Evolutionary conservation across 2,329 filamentous ascomycete genomes (phyloP).

Genomic region (Xylaria sp.): DNA sequence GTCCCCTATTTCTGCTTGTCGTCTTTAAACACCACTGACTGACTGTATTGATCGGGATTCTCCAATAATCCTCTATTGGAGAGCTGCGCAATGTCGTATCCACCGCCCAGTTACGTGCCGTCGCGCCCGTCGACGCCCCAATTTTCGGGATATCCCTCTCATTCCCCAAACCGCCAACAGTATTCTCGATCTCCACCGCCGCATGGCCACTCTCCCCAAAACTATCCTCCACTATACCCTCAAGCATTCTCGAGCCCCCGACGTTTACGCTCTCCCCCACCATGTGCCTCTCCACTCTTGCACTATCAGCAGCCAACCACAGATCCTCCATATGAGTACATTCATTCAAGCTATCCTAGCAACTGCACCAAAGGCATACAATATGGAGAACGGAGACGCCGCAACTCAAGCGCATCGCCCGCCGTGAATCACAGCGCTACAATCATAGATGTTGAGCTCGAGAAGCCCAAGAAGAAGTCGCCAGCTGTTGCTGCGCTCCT

Average conservation of each 20-base stretch:
- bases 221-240: conserved; percentile 22
- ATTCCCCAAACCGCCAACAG: conserved; percentile 25
- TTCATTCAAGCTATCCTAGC: conserved; percentile 13
- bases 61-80: conserved; percentile 12
- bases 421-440: conserved; percentile 11
- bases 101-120: conserved; percentile 15
- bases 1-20: conserved; percentile 1
- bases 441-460: conserved; percentile 27
- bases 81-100: conserved; percentile 23
- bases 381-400: conserved; percentile 24
- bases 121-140: conserved; percentile 28
- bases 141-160: conserved; percentile 21
- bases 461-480: conserved; percentile 26
- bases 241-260: conserved; percentile 22
- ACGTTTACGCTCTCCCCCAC: conserved; percentile 25
- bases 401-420: not conserved
- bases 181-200: conserved; percentile 29
- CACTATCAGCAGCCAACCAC: conserved; percentile 22
- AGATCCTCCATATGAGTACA: conserved; percentile 11
- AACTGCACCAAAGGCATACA: not conserved
- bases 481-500: conserved; percentile 20
- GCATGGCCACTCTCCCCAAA: conserved; percentile 9
- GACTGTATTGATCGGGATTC: not conserved
- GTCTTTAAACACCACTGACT: not conserved
- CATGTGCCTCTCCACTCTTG: conserved; percentile 19